Evolutionary conservation across 2,329 filamentous ascomycete genomes (phyloP), one percentile per base, ranked within the genome.

Genomic region (Samsoniella hepiali): DNA sequence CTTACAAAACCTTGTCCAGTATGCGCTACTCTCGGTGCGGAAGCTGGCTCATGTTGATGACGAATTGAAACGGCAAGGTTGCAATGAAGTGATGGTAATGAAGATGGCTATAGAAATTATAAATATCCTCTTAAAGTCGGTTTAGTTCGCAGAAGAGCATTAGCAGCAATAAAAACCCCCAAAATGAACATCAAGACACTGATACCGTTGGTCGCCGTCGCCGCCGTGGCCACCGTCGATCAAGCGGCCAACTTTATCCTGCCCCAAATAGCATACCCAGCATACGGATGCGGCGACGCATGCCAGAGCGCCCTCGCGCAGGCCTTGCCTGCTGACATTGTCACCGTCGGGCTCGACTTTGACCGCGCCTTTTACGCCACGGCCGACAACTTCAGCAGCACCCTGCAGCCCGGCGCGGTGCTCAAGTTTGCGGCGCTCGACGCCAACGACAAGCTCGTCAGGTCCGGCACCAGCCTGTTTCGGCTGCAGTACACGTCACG

Each of bases 401-500:
- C 5, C 31, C 13, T 38, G 22, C 29, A 53, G 44, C 65, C 65
- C 8, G 65, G 67, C 42, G 60, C 66, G 22, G 17, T 69, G 10
- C 64, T 69, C 44, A 68, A 68, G 49, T 32, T 69, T 29, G 38
- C 64, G 51, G 50, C 64, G 11, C 34, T 67, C 36, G 53, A 69
- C 45, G 31, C 66, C 7, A 49, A 29, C 22, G 8, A 44, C 2
- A 49, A 63, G 17, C 31, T 54, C 13, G 57, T 68, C 42, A 60
- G 57, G 27, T 50, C 59, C 27, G 66, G 66, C 50, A 65, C 64
- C 1, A 62, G 63, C 9, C 51, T 64, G n/a, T 68, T 60, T 31
- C 63, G 63, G 29, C 50, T 69, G 11, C 68, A 69, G 29, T 70
- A 69, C 51, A 65, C 65, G 13, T 66, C 67, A 2, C 31, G 59